Base-by-base conservation (phyloP, 2,329 filamentous ascomycete genomes). In the Podosphaera fusca region DNA sequence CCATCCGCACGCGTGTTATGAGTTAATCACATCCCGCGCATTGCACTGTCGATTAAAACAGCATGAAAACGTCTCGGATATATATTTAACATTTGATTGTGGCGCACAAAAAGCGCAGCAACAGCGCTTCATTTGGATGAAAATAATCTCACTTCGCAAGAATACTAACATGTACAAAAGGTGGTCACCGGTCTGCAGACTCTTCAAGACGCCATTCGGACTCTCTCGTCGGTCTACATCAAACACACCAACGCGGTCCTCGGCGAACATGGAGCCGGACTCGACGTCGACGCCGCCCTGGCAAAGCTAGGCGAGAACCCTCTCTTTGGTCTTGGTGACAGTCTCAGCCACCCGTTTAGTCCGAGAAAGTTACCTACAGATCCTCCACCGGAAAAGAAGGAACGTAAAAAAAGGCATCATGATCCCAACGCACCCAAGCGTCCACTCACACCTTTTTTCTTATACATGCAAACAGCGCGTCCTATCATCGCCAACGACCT, bases 341-440 rank as follows among this genome's bases (percentile, higher is more conserved):
- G 64, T 57, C n/a, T 29, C 10, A 31, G 31, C 33, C 69, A 69
- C 55, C 67, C 68, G 14, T 62, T 65, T 38, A 70, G 67, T 59
- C 68, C 70, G 33, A 64, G 60, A 2, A 59, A 59, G 34, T 63
- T 68, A 35, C 74, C 75, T 31, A 72, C 69, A 10, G 75, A 75
- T 31, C 70, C 70, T 1, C 76, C 73, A 8, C 78, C 81, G 65
- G 80, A 81, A 69, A 85, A 87, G 77, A 88, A 88, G 77, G 88
- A 92, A 76, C 83, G 85, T 70, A 90, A 92, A 77, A 89, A 89
- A 75, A 80, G 82, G 60, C 81, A 81, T 47, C 82, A 85, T 66
- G 90, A 96, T 69, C 89, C 89, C 63, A 94, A 95, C 69, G 89
- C 89, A 5, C 90, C 90, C 59, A 96, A 95, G 79, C 82, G 89